These are phyloP conservation scores for Dothiorella sarmentorum DNA, from an alignment of 2,329 filamentous ascomycete genomes.

Conservation along the genomic window DNA sequence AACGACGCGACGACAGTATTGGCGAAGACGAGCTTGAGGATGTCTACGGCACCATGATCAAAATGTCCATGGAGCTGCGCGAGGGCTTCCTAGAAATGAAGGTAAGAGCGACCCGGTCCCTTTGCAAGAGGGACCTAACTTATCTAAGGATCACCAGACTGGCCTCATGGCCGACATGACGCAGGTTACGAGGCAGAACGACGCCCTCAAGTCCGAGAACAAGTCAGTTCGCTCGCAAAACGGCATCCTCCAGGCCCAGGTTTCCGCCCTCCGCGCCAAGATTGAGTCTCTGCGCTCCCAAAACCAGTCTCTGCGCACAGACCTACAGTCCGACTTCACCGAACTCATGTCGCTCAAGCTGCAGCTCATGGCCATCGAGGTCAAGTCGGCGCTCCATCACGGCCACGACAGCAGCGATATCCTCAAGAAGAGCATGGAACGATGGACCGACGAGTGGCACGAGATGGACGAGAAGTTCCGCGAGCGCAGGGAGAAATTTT, in stretches of 20 bases:
- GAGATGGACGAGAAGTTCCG: slow-evolving; percentile 11
- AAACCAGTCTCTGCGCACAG: slow-evolving; percentile 36
- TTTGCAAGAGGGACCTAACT: slow-evolving; percentile 1
- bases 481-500: slow-evolving; percentile 6
- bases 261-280: slow-evolving; percentile 24
- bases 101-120: slow-evolving; percentile 3
- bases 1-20: not conserved
- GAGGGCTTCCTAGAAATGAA: slow-evolving; percentile 10
- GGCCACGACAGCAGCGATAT: not conserved
- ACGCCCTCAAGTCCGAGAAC: slow-evolving; percentile 7
- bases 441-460: slow-evolving; percentile 14
- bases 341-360: slow-evolving; percentile 40
- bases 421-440: slow-evolving; percentile 12
- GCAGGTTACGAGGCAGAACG: not conserved
- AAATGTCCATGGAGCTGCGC: slow-evolving; percentile 12
- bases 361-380: slow-evolving; percentile 37
- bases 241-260: slow-evolving; percentile 9
- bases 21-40: slow-evolving; percentile 12
- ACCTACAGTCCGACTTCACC: slow-evolving; percentile 38
- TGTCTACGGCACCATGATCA: slow-evolving; percentile 8
- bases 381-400: slow-evolving; percentile 1
- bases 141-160: slow-evolving; percentile 12
- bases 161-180: slow-evolving; percentile 9
- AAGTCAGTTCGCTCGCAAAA: slow-evolving; percentile 6
- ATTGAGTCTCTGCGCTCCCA: slow-evolving; percentile 32